Evolutionary conservation across 345 rosid species (phyloP), one percentile per base, ranked within the genome.

Genomic region (Arabidopsis arenosa): DNA sequence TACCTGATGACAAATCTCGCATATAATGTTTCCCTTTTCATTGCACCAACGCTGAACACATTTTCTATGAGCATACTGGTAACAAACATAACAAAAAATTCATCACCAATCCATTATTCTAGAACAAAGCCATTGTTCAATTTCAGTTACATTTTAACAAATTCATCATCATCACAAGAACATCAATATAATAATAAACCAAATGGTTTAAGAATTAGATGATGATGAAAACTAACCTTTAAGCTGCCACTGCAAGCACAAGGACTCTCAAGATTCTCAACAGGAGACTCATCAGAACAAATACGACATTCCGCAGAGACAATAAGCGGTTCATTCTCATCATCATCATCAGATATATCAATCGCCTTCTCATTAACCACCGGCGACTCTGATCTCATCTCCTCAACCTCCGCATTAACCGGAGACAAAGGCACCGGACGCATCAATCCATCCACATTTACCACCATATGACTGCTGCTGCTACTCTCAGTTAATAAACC

Each of bases 11-110:
- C 97, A 92, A 44, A 94, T 94, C 82, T 94, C 98, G 55, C 98
- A 94, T 15, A 81, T 81, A 51, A 78, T 89, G 56, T 94, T 90
- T 15, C 97, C 93, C 79, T 94, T 94, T 81, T 94, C 97, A 62
- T 92, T 84, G 85, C 97, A 94, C 98, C 98, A 94, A 70, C 87
- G 97, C 72, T 94, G 96, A 74, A 94, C 92, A 72, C 98, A 94
- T 74, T 90, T 90, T 48, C 93, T 83, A 75, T 94, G 96, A 59
- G 98, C 97, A 82, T 84, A 92, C 96, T 90, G 81, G 68, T 36
- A 17, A 52, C 61, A 28, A 28, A 28, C 32, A 28, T 28, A 28
- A 18, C 3, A 39, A 32, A 64, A 32, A 57, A 0, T 4, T 21
- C 0, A n/a, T 74, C 40, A 72, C 14, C 6, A 33, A 61, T 72